Base-by-base conservation (phyloP, 345 rosid species). In the Euphorbia lathyris region DNA sequence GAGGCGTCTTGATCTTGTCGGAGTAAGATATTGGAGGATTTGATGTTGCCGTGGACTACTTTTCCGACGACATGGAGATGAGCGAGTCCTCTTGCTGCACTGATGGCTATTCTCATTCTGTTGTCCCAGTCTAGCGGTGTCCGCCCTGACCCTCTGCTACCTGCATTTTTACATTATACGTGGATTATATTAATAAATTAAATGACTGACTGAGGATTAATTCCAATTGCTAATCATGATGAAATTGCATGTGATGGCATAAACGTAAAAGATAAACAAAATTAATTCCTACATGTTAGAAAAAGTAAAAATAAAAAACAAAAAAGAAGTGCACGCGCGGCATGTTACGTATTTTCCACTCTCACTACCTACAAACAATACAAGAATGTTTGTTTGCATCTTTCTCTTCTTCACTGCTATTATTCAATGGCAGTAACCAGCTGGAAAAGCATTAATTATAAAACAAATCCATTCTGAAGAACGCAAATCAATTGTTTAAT, bases 41-140 rank as follows among this genome's bases (percentile, higher is more conserved):
- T 94, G 64, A 94, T 83, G 81, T 94, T 94, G 51, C 98, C 98
- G 20, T 94, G 98, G 68, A 87, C 84, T 55, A 94, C 79, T 66
- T 84, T 90, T 11, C 87, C 87, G 6, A 81, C 72, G 32, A 77
- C 83, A 26, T 94, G 98, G 66, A 94, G 97, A 82, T 88, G 82
- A 0, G 93, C 83, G 8, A 92, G 64, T 27, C 97, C 98, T 78
- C 93, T 77, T 0, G 92, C 98, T 0, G 96, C 73, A 19, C 89
- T 86, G 40, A 81, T 55, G 4, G 97, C 97, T 32, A 91, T 84
- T 76, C 82, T 88, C 86, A 90, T 86, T 38, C 98, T 79, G 77
- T 74, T 88, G 73, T 92, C 96, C 98, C 98, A 94, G 80, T 92
- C 97, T 19, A 94, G 79, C 0, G 98, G 97, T 0, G 98, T 84